Evolutionary conservation across 352 stramenopile species (phyloP), one percentile per base, ranked within the genome.

Genomic region (Globisporangium nunn): DNA sequence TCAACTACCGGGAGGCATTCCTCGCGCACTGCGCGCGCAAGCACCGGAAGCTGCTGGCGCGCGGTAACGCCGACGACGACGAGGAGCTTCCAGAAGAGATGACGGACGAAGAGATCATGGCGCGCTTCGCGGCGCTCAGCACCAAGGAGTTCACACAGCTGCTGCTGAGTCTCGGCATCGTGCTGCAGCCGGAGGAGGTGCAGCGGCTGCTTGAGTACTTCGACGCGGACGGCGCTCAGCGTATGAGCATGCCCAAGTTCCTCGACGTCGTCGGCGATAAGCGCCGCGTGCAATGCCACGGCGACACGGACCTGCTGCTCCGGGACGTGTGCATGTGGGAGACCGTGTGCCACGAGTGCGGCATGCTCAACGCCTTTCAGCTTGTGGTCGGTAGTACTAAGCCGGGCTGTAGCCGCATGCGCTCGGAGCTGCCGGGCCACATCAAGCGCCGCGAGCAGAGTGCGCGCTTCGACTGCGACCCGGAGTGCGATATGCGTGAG

Each of bases 321-420:
- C 71, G 80, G 33, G 71, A 87, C 2, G 85, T 93, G 49, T 97
- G 89, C 65, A 87, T 92, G 70, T 97, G 89, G 88, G 85, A 96
- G 59, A 95, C 89, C 0, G 90, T 95, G 3, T 97, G 89, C 60
- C 86, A 92, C 55, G 83, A 91, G 52, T 96, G 87, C 43, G 88
- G 88, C 17, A 96, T 97, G 85, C 63, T 93, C 28, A 93, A 95
- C 48, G 89, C 85, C 33, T 97, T 95, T 56, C 79, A 94, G 47
- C 69, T 97, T 11, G 75, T 91, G 6, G 60, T 91, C 10, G 67
- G 77, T 5, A 70, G 62, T 39, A 83, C 70, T 0, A 74, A 78
- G 37, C 62, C 68, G 29, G 69, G 67, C 15, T 50, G 58, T 17
- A 56, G 62, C 50, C 78, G 82, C 28, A 75, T 84, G 58, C 77